These are phyloP conservation scores for Pyronema omphalodes DNA, from an alignment of 495 filamentous ascomycete species.

Conservation along the genomic window DNA sequence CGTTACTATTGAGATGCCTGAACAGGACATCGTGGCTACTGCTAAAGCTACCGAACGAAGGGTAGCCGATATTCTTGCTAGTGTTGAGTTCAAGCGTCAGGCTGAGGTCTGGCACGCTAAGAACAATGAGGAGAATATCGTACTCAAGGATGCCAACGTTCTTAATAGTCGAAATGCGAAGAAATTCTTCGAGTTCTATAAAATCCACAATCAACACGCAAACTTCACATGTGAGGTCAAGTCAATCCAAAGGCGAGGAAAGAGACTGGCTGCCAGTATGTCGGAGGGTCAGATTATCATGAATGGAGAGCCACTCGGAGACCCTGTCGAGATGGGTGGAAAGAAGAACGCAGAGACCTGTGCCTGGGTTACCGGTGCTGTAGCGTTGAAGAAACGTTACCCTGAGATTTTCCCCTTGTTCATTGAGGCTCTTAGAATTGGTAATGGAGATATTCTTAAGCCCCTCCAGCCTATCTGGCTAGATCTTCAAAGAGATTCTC, in stretches of 20 bases:
- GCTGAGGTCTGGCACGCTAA: constrained; percentile 29
- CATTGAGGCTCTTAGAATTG: constrained; percentile 24
- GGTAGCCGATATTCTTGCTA: constrained; percentile 27
- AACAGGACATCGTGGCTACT: constrained; percentile 28
- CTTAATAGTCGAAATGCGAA: constrained; percentile 28
- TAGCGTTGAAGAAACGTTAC: constrained; percentile 25
- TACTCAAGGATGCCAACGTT: constrained; percentile 25
- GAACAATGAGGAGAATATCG: constrained; percentile 25
- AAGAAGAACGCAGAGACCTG: constrained; percentile 26
- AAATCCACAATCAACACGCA: constrained; percentile 17
- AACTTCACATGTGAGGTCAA: constrained; percentile 19
- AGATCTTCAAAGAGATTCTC: constrained; percentile 24
- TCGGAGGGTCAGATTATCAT: constrained; percentile 22
- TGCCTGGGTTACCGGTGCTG: constrained; percentile 29
- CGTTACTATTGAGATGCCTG: constrained; percentile 27
- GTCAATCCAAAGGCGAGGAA: background rate
- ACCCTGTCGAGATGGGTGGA: constrained; percentile 25
- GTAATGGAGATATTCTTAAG: constrained; percentile 28
- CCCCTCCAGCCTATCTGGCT: constrained; percentile 24
- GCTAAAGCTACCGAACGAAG: constrained; percentile 19
- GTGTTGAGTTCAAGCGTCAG: constrained; percentile 28
- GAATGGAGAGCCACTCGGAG: constrained; percentile 24
- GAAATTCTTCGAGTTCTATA: constrained; percentile 30
- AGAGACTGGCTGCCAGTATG: constrained; percentile 6
- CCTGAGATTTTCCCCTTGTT: constrained; percentile 28